Percentiles rank a stretch among this genome's conserved stretches.
phyloP scores from a whole-genome alignment of 805 yeast genomes.

The Naumovozyma baii region DNA sequence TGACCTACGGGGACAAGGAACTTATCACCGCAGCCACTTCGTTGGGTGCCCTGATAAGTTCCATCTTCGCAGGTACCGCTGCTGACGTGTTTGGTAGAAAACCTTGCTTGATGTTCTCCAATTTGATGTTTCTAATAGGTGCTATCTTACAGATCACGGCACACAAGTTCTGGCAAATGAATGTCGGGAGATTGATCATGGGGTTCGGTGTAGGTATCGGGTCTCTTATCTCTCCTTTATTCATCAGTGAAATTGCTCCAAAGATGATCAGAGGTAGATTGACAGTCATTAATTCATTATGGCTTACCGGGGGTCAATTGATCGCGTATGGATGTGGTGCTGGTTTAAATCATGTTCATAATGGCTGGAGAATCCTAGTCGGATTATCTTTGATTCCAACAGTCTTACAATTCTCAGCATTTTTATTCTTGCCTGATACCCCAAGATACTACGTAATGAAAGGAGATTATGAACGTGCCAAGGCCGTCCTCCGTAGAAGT shows the following conservation, averaged over 20 bases:
- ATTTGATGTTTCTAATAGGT: conserved; percentile 73
- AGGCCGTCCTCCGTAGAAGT: conserved; percentile 50
- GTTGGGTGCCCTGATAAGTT: conserved; percentile 79
- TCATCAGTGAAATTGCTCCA: conserved; percentile 88
- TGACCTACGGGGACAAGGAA: conserved; percentile 76
- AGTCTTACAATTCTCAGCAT: conserved; percentile 61
- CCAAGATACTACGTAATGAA: conserved; percentile 81
- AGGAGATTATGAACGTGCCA: conserved; percentile 57
- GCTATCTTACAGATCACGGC: conserved; percentile 79
- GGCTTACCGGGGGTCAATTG: conserved; percentile 91
- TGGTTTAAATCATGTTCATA: conserved; percentile 58
- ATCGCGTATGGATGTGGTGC: conserved; percentile 92
- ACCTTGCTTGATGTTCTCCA: conserved; percentile 74
- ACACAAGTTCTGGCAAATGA: conserved; percentile 80
- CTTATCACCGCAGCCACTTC: conserved; percentile 91
- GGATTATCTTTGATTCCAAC: conserved; percentile 89
- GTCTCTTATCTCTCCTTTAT: conserved; percentile 86
- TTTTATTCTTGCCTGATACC: conserved; percentile 86
- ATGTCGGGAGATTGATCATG: conserved; percentile 81
- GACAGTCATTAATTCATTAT: conserved; percentile 77
- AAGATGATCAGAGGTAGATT: conserved; percentile 83
- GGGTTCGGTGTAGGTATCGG: conserved; percentile 97
- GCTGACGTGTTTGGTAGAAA: conserved; percentile 85
- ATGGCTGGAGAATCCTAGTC: conserved; percentile 91
- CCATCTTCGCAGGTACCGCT: conserved; percentile 65